phyloP scores from a whole-genome alignment of 768 basidiomycete species.

The Lentinula boryana region DNA sequence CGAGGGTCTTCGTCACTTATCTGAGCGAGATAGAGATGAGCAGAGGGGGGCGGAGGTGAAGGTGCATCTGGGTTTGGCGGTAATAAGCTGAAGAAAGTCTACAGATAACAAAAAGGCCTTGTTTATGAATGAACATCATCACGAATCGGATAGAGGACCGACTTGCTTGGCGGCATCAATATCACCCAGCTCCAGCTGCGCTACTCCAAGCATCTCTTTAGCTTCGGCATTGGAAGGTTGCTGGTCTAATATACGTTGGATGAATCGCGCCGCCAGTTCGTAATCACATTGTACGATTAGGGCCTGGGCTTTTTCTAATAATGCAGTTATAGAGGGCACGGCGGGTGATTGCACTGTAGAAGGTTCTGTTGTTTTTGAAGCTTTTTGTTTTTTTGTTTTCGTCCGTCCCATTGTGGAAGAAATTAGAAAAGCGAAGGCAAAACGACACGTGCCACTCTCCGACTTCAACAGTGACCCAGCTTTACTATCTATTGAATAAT shows the following conservation, averaged over 20 bases:
- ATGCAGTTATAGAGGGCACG: constrained; percentile 41
- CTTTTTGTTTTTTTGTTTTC: constrained; percentile 40
- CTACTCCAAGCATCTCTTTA: constrained; percentile 76
- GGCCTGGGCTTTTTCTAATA: constrained; percentile 75
- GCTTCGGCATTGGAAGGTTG: constrained; percentile 61
- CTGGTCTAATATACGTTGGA: constrained; percentile 58
- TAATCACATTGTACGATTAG: constrained; percentile 83
- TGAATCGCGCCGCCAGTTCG: constrained; percentile 70
- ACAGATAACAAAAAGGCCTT: background rate
- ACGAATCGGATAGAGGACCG: constrained; percentile 14
- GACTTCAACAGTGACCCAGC: constrained; percentile 2
- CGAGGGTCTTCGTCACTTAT: constrained; percentile 72
- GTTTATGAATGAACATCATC: background rate
- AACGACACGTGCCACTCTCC: background rate
- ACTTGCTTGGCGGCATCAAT: constrained; percentile 67
- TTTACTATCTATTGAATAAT: background rate
- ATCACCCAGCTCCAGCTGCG: constrained; percentile 75
- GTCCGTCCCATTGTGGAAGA: constrained; percentile 46
- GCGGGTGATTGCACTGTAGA: constrained; percentile 15
- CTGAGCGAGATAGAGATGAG: constrained; percentile 87
- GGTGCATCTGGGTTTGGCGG: constrained; percentile 59
- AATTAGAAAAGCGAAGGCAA: constrained; percentile 4
- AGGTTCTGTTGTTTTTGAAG: constrained; percentile 25
- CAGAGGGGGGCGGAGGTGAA: constrained; percentile 64
- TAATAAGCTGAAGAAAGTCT: constrained; percentile 23